Evolutionary conservation across 139 green algal species (phyloP), one percentile per base, ranked within the genome.

Genomic region (Volvox africanus): DNA sequence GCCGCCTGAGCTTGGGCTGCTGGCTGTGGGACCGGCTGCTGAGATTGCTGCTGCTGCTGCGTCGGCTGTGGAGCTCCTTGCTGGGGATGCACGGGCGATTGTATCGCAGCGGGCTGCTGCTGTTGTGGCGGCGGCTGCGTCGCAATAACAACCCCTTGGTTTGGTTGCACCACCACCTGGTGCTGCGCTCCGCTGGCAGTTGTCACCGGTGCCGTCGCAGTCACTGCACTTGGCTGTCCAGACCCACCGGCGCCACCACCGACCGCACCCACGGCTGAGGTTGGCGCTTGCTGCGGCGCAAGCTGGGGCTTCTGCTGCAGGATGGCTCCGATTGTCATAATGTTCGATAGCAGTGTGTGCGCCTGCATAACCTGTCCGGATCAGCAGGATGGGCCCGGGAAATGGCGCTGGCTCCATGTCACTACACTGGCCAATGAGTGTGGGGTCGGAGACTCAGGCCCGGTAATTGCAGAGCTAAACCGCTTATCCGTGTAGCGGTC

Each of bases 281-380:
- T 18, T 6, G 82, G 35, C 22, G 22, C 61, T 68, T 88, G 83
- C 67, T 88, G 67, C 21, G 83, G 67, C 69, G 85, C 85, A n/a
- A 89, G 85, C 69, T 89, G 69, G 33, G 85, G 85, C 85, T 89
- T 82, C 85, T 89, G 85, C 85, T 89, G 85, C 69, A 89, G 69
- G 69, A 89, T 89, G 36, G 85, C 85, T 19, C 85, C 85, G 44
- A 89, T 82, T 36, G 85, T 89, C 69, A 89, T 89, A 36, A 89
- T 89, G 68, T 89, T 89, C 68, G 69, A 33, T 50, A 89, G 85
- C 68, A 89, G 85, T 44, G 85, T 69, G 44, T 89, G 85, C 68
- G 85, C 85, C 85, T 89, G 85, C 37, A 82, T 82, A n/a, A 89
- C 85, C 85, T 89, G 85, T 50, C 5, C 44, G 44, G 44, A 55